A percentile compares a stretch with the other conserved stretches of the same genome.
Conservation (phyloP, 2,329 filamentous ascomycete species). For the Incumbomyces delicatus region DNA sequence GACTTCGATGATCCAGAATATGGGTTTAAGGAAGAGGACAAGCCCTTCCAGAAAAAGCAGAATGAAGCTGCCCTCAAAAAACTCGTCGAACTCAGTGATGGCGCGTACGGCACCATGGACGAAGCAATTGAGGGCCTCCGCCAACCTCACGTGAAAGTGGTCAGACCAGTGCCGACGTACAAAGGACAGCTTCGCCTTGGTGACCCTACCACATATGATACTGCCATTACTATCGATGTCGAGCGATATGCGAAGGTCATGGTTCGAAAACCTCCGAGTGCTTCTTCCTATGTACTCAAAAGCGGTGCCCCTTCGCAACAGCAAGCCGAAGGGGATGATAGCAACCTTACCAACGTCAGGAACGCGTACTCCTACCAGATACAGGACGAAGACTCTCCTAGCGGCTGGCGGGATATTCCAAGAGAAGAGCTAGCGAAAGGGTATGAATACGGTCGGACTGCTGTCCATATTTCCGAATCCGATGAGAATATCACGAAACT, state of each 20-base stretch:
- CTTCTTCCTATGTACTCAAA: conserved; percentile 62
- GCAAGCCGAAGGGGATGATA: conserved; percentile 1
- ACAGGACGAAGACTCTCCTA: conserved; percentile 61
- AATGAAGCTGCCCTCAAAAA: conserved; percentile 62
- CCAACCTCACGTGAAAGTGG: conserved; percentile 64
- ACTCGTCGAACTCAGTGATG: conserved; percentile 60
- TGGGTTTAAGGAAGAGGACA: conserved; percentile 86
- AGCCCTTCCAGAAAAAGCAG: conserved; percentile 56
- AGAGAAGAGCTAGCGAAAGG: conserved; percentile 82
- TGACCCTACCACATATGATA: conserved; percentile 60
- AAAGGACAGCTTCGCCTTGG: conserved; percentile 73
- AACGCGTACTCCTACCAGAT: conserved; percentile 73
- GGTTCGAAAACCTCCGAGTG: conserved; percentile 60
- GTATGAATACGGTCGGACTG: conserved; percentile 85
- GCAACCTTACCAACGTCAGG: conserved; percentile 43
- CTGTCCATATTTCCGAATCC: conserved; percentile 76
- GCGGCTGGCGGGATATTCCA: conserved; percentile 71
- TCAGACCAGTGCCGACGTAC: conserved; percentile 68
- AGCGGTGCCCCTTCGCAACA: conserved; percentile 17
- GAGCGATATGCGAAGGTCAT: conserved; percentile 87
- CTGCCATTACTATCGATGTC: conserved; percentile 71
- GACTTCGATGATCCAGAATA: conserved; percentile 90
- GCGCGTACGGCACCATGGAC: conserved; percentile 70
- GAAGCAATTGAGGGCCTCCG: conserved; percentile 75
- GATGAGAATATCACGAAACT: conserved; percentile 85